Evolutionary conservation across 208 protist genomes (phyloP).

Genomic region (Wallacemonas sp.): DNA sequence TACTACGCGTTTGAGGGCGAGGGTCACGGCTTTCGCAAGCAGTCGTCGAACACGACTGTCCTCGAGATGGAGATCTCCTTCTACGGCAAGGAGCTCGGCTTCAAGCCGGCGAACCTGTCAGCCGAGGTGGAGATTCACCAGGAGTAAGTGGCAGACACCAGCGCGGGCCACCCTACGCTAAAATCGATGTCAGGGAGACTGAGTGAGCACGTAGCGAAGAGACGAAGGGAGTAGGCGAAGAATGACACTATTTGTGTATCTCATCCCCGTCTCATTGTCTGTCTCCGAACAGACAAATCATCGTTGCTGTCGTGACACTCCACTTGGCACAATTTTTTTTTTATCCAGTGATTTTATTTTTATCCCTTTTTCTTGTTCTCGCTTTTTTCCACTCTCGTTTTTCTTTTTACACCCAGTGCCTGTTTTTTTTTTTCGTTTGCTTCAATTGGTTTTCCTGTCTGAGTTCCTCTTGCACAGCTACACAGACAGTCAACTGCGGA

Average conservation of each 20-base stretch:
- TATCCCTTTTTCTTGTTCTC: constrained; percentile 15
- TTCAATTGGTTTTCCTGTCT: no score
- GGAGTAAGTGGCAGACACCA: background rate
- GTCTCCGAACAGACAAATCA: no score
- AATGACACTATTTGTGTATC: no score
- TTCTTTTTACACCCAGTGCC: background rate
- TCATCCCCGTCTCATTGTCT: no score
- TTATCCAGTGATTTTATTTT: constrained; percentile 1
- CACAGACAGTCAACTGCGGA: no score
- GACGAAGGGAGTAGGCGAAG: no score
- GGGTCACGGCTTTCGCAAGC: constrained; percentile 16
- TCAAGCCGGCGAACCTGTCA: background rate
- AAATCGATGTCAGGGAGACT: background rate
- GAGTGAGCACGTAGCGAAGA: no score
- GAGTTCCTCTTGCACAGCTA: no score
- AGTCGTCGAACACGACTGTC: constrained; percentile 13
- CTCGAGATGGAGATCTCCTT: constrained; percentile 14
- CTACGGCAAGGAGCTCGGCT: constrained; percentile 12
- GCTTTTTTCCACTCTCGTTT: constrained; percentile 17
- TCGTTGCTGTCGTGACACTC: no score
- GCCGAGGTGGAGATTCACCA: constrained; percentile 13
- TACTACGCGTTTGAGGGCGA: constrained; percentile 18
- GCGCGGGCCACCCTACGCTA: background rate
- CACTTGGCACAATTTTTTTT: background rate
- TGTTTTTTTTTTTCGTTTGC: constrained; percentile 17